Base-by-base conservation (phyloP, 176 grass and related monocot species). In the Aegilops umbellulata region DNA sequence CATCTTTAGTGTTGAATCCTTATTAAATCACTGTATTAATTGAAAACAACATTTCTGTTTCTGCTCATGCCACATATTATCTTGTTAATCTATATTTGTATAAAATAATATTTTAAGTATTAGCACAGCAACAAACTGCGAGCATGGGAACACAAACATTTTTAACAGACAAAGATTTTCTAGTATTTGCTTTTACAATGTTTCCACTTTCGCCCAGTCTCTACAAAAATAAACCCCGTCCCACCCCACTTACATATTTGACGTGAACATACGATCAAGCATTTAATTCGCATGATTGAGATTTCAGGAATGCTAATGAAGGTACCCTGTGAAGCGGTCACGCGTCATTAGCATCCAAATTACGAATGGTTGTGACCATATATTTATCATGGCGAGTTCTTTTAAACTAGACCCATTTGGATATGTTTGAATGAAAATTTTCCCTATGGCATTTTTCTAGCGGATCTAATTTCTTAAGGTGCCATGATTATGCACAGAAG, bases 251-350 rank as follows among this genome's bases (percentile, higher is more conserved):
- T 51, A 29, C 72, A 60, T 65, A 74, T 83, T 86, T 83, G 74
- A 53, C 42, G 51, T 57, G 42, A 58, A 69, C 74, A 6, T 82
- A 61, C n/a, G 3, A 24, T 24, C n/a, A 51, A 47, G 61, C 58
- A 77, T 71, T 79, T 90, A 63, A 49, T 70, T 30, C 39, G 24
- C 35, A 76, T 85, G 17, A 44, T 69, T 88, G 51, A 83, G 49
- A 73, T 72, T 47, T 7, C 47, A 2, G 7, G 3, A 58, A 22
- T 9, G 19, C 53, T 58, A 58, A 58, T 58, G 19, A 58, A 58
- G 53, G 19, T 58, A 58, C 53, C 53, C 7, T 58, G 53, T 3
- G 19, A 58, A 58, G 53, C 2, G 6, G 53, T 58, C 53, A 53
- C 16, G 7, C 49, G 16, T 19, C 19, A 7, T 58, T 58, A 47